Evolutionary conservation across 345 rosid genomes (phyloP).

Genomic region (Eucalyptus shirleyi): DNA sequence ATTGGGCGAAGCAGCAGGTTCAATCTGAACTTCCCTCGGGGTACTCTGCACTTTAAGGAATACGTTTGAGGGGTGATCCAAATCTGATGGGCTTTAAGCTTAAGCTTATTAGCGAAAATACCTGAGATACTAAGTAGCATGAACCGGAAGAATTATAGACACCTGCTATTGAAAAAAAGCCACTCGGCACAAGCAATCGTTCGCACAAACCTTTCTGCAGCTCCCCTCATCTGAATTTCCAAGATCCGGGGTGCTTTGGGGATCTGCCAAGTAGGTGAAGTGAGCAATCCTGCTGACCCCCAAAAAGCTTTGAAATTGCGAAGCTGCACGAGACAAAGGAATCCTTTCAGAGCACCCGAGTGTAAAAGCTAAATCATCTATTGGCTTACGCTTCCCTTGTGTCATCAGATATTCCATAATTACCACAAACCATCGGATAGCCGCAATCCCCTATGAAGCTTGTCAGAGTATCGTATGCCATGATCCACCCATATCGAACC

Average conservation of each 20-base stretch:
- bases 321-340: background rate
- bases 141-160: background rate
- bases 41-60: background rate
- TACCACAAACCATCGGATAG: background rate
- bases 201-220: background rate
- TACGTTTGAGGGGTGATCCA: background rate
- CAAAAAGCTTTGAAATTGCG: background rate
- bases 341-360: background rate
- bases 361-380: background rate
- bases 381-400: background rate
- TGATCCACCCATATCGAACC: background rate
- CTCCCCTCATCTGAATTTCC: background rate
- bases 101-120: background rate
- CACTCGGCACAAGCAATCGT: constrained; percentile 8
- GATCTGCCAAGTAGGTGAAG: background rate
- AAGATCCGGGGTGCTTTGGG: background rate
- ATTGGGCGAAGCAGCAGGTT: background rate
- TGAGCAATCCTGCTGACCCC: background rate
- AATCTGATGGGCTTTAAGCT: no score
- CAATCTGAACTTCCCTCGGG: background rate
- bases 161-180: background rate
- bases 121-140: constrained; percentile 1
- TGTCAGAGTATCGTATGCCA: background rate
- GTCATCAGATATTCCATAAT: background rate
- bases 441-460: background rate